These are phyloP conservation scores for Gentiana straminea DNA, from an alignment of 257 asterid genomes.

Conservation along the genomic window DNA sequence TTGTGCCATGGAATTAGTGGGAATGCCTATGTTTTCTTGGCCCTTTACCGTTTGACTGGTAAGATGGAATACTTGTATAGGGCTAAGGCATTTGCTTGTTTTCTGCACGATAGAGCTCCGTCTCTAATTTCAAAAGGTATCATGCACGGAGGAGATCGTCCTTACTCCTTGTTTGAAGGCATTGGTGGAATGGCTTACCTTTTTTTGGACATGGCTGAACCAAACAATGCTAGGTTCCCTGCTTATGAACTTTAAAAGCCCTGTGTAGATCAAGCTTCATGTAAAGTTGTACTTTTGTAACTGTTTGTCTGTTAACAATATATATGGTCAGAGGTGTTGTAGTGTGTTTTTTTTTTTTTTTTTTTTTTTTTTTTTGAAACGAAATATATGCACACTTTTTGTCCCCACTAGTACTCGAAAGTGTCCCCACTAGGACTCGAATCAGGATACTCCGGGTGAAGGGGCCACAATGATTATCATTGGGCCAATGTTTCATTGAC, in stretches of 20 bases:
- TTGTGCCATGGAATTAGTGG: conserved; percentile 83
- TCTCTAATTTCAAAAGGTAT: conserved; percentile 43
- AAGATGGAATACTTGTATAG: conserved; percentile 41
- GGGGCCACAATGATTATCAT: too few species aligned
- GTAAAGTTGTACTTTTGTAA: too few species aligned
- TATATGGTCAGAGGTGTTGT: too few species aligned
- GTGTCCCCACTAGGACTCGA: too few species aligned
- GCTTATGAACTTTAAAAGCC: conserved; percentile 40
- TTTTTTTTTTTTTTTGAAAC: too few species aligned
- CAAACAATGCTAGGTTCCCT: conserved; percentile 50
- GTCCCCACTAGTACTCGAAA: too few species aligned
- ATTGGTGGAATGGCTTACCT: conserved; percentile 65
- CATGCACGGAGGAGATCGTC: conserved; percentile 59
- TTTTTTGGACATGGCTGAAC: conserved; percentile 64
- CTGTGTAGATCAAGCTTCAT: too few species aligned
- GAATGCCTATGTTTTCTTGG: conserved; percentile 55
- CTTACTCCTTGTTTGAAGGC: conserved; percentile 69
- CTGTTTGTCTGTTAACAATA: too few species aligned
- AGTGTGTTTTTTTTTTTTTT: too few species aligned
- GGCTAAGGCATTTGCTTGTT: conserved; percentile 75
- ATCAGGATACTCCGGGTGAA: too few species aligned
- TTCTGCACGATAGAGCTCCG: conserved; percentile 59
- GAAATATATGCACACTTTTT: too few species aligned
- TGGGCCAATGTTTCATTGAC: too few species aligned
- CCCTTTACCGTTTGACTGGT: conserved; percentile 65